Base-by-base conservation (phyloP, 371 early-diverging fungal species). In the Rhizopus microsporus region DNA sequence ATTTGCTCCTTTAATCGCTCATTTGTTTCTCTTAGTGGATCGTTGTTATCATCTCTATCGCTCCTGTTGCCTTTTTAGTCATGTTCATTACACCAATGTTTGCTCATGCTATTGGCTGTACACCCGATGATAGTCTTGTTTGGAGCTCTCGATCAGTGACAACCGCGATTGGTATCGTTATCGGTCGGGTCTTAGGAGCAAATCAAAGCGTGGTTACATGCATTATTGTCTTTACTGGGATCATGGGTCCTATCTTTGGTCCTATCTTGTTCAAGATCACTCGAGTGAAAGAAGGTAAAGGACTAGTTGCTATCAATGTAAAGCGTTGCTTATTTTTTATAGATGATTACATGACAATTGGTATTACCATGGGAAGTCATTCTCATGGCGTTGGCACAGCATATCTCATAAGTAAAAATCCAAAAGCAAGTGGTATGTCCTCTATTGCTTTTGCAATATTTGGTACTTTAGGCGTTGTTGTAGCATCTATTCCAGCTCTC, bases 301-400 rank as follows among this genome's bases (percentile, higher is more conserved):
- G 34, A 40, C 7, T 3, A 30, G 9, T n/a, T 40, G 5, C 46
- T 8, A 34, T 50, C 16, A n/a, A 32, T 33, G 4, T 31, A 23
- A 9, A 37, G 2, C 46, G 6, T n/a, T 50, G 33, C 12, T 37
- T 12, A 30, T 16, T 12, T 48, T 44, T 43, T 31, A 16, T 29
- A 72, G 71, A 74, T 48, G 74, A 74, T 56, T 61, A 68, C 40
- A 50, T 74, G 38, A 71, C 74, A 0, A 63, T 63, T 16, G 74
- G 74, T 7, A 62, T 74, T 6, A 46, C 74, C 2, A 71, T 71
- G 71, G 74, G 71, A 3, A 48, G 57, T n/a, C 40, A 34, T 9
- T 74, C 71, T 7, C 71, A 71, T 54, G 74, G 65, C 37, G 63
- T 71, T 4, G 68, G 66, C 30, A 74, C 71, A 8, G 67, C 70